Conservation (phyloP, 1,139 yeast genomes). For the Diutina catenulata region DNA sequence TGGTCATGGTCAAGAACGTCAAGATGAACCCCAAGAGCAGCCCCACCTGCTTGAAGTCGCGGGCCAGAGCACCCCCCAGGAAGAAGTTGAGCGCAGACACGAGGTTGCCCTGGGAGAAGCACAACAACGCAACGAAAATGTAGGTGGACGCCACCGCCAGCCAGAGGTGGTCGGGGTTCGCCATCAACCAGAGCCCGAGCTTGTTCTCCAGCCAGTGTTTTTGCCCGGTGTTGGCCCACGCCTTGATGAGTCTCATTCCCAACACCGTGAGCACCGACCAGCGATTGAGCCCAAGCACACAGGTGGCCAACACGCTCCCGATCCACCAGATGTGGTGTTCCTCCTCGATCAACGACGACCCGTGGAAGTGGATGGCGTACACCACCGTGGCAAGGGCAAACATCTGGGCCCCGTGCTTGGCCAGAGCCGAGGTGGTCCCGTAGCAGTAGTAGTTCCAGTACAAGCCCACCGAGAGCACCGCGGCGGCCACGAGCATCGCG, state of each 20-base stretch:
- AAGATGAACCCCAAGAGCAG: constrained; percentile 23
- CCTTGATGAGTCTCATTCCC: constrained; percentile 51
- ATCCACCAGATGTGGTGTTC: constrained; percentile 98
- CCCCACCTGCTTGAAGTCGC: constrained; percentile 14
- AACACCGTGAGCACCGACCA: constrained; percentile 18
- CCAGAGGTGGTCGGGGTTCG: constrained; percentile 35
- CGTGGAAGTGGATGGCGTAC: constrained; percentile 59
- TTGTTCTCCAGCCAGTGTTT: constrained; percentile 26
- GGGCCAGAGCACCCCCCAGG: not conserved
- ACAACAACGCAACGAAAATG: constrained; percentile 12
- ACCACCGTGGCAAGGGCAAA: constrained; percentile 10
- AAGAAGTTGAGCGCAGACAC: not conserved
- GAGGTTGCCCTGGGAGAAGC: constrained; percentile 18
- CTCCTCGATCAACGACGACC: constrained; percentile 90
- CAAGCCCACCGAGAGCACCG: not conserved
- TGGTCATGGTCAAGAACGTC: constrained; percentile 26
- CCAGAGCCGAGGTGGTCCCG: not conserved
- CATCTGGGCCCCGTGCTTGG: not conserved
- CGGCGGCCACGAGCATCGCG: not conserved
- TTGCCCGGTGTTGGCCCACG: constrained; percentile 91
- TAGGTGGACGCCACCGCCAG: constrained; percentile 31
- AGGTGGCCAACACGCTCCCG: constrained; percentile 53
- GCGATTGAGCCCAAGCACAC: constrained; percentile 13
- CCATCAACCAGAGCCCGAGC: constrained; percentile 33
- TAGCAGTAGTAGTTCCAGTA: not conserved